Evolutionary conservation across 1,284 basidiomycete genomes (phyloP).

Genomic region (Veloboletus limbatus): DNA sequence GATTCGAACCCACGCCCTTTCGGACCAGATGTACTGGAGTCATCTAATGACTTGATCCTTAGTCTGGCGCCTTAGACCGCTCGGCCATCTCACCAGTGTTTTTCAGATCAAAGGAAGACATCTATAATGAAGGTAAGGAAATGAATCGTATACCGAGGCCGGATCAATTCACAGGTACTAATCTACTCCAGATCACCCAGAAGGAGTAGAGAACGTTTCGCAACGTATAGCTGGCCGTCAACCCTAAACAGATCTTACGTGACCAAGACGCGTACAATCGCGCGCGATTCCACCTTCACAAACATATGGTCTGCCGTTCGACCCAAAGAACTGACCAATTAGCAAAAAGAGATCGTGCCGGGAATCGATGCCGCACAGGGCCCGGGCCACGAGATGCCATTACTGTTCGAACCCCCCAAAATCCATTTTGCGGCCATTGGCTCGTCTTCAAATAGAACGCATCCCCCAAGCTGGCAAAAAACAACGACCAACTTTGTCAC

Average conservation of each 20-base stretch:
- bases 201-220: too few species aligned
- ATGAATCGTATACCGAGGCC: too few species aligned
- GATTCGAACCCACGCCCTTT: constrained; percentile 71
- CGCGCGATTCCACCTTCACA: constrained; percentile 35
- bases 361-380: constrained; percentile 41
- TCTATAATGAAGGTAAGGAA: too few species aligned
- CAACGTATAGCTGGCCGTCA: constrained; percentile 14
- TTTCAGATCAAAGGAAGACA: neutral
- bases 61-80: constrained; percentile 74
- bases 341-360: constrained; percentile 41
- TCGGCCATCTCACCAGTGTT: constrained; percentile 54
- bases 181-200: too few species aligned
- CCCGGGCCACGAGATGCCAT: constrained; percentile 31
- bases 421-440: too few species aligned
- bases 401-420: constrained; percentile 37
- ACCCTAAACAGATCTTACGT: constrained; percentile 17
- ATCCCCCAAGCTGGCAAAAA: constrained; percentile 41
- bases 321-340: constrained; percentile 39
- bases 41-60: constrained; percentile 44
- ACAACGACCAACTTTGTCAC: constrained; percentile 47
- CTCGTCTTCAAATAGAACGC: constrained; percentile 41
- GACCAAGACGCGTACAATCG: constrained; percentile 32
- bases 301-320: constrained; percentile 39
- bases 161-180: too few species aligned
- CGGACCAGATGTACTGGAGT: constrained; percentile 46